These are phyloP conservation scores for Colletotrichum phormii DNA, from an alignment of 2,329 filamentous ascomycete genomes.

Conservation along the genomic window DNA sequence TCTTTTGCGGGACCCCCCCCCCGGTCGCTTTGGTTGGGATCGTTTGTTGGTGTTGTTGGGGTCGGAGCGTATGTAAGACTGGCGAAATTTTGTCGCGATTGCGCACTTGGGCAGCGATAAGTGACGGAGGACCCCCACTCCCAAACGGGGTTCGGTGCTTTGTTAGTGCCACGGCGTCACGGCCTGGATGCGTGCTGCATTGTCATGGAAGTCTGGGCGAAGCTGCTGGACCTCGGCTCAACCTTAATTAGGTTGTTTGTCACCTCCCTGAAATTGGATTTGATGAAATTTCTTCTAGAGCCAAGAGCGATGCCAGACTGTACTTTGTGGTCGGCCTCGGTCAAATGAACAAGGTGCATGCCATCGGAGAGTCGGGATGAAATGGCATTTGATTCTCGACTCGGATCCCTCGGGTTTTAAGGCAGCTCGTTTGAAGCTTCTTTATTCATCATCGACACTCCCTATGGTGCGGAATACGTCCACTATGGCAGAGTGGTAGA, in stretches of 20 bases:
- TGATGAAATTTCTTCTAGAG: neutral
- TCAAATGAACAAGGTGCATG: neutral
- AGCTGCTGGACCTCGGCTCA: slow-evolving; percentile 32
- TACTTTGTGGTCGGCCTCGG: neutral
- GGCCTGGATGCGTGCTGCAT: neutral
- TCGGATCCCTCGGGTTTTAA: neutral
- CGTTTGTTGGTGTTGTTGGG: slow-evolving; percentile 6
- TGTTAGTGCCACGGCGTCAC: neutral
- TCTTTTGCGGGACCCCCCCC: neutral
- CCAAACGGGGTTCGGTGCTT: slow-evolving; percentile 8
- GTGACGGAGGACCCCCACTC: neutral
- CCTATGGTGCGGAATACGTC: too few species aligned
- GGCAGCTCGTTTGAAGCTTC: too few species aligned
- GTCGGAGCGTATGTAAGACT: neutral
- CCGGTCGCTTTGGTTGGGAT: neutral
- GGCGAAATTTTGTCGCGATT: too few species aligned
- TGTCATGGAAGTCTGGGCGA: neutral
- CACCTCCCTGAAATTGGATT: neutral
- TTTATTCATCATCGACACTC: too few species aligned
- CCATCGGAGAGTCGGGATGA: neutral
- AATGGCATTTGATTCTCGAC: slow-evolving; percentile 52
- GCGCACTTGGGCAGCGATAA: neutral
- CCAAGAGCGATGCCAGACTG: neutral
- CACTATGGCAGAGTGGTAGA: too few species aligned
- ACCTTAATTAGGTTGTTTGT: neutral